These are phyloP conservation scores for Rugosomyces carneus DNA, from an alignment of 1,284 basidiomycete genomes.

Conservation along the genomic window DNA sequence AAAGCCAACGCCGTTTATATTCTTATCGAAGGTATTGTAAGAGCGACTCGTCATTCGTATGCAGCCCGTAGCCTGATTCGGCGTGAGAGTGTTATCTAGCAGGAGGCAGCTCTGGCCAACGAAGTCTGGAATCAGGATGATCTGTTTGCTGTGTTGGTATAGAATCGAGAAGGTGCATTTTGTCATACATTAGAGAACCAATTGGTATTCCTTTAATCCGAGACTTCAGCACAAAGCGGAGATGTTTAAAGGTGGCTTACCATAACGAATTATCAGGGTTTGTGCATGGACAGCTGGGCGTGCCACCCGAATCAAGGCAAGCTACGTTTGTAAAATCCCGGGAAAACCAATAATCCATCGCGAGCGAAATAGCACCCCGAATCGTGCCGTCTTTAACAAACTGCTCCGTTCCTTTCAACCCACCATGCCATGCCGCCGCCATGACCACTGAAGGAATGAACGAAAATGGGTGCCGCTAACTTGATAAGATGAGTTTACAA, in stretches of 20 bases:
- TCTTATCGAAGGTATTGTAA: conserved; percentile 27
- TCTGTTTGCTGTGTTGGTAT: conserved; percentile 25
- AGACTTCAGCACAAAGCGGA: neutral
- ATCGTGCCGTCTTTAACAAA: conserved; percentile 37
- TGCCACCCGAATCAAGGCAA: conserved; percentile 53
- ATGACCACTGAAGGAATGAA: conserved; percentile 43
- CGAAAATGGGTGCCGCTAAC: too few relatives aligned
- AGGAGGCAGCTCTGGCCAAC: conserved; percentile 44
- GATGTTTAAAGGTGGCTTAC: conserved; percentile 21
- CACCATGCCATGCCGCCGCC: conserved; percentile 55
- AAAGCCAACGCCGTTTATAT: conserved; percentile 32
- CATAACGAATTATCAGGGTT: conserved; percentile 39
- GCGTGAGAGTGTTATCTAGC: conserved; percentile 39
- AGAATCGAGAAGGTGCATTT: conserved; percentile 17
- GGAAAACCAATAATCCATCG: conserved; percentile 63
- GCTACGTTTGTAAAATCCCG: conserved; percentile 49
- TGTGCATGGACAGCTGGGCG: conserved; percentile 43
- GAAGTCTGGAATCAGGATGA: conserved; percentile 41
- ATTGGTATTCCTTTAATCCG: conserved; percentile 35
- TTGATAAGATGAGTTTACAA: conserved; percentile 16
- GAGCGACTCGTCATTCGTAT: conserved; percentile 44
- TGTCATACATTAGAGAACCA: conserved; percentile 53
- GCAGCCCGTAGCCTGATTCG: conserved; percentile 40
- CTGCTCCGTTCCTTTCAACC: conserved; percentile 30
- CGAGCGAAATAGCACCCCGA: conserved; percentile 38